Conservation (phyloP, 495 filamentous ascomycete genomes). For the Neurospora sp. region DNA sequence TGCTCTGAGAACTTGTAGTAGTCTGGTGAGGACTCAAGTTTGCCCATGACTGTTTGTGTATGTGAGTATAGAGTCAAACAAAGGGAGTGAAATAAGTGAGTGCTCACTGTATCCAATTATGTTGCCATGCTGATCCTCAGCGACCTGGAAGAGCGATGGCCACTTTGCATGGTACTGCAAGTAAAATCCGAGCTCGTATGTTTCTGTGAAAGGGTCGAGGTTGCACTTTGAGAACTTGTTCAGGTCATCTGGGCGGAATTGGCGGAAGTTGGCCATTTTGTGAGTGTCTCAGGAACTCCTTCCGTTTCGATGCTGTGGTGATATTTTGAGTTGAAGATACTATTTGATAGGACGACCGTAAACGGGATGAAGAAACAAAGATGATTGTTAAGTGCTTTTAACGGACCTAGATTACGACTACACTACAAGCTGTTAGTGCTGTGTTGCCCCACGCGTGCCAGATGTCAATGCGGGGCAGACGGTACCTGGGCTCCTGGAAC, state of each 20-base stretch:
- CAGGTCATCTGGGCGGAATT: slow-evolving; percentile 35
- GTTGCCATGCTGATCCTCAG: slow-evolving; percentile 69
- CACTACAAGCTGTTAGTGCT: neutral
- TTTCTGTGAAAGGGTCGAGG: slow-evolving; percentile 90
- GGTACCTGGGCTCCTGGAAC: neutral
- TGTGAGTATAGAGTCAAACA: neutral
- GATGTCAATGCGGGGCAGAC: neutral
- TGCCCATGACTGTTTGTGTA: slow-evolving; percentile 72
- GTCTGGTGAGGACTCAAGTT: slow-evolving; percentile 78
- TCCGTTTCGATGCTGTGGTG: neutral
- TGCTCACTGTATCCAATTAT: slow-evolving; percentile 88
- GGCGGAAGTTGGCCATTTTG: slow-evolving; percentile 37
- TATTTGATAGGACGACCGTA: neutral
- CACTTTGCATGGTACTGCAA: slow-evolving; percentile 88
- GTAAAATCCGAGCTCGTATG: slow-evolving; percentile 92
- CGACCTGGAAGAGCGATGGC: slow-evolving; percentile 84
- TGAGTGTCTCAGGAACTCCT: neutral
- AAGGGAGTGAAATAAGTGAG: neutral
- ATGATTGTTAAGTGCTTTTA: neutral
- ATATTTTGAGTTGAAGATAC: neutral
- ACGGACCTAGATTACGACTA: neutral
- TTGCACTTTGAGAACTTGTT: slow-evolving; percentile 70
- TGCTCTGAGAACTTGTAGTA: slow-evolving; percentile 62
- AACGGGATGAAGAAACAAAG: neutral
- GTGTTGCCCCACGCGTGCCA: neutral